phyloP scores from a whole-genome alignment of 1,139 yeast species.

The Candida frijolesensis region DNA sequence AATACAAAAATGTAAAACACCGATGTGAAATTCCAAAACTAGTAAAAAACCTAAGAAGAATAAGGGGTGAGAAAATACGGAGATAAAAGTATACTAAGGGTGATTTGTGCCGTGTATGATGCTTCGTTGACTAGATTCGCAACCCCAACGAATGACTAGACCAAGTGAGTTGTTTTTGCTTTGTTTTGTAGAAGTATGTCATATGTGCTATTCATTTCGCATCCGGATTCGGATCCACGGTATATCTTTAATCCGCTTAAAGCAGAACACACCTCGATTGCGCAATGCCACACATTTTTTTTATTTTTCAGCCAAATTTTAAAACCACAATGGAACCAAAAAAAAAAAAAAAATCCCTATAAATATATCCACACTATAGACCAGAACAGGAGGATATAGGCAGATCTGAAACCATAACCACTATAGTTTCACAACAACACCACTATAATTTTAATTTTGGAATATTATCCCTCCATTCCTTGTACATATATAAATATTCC shows the following conservation, averaged over 20 bases:
- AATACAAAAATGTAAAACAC: not conserved
- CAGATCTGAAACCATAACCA: not conserved
- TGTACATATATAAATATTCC: not conserved
- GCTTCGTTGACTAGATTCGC: no score
- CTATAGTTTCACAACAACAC: not conserved
- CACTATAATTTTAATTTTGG: not conserved
- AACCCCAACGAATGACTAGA: no score
- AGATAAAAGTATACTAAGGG: not conserved
- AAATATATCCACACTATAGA: not conserved
- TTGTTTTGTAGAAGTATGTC: no score
- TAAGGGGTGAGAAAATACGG: no score
- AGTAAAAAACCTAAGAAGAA: no score
- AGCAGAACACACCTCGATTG: not conserved
- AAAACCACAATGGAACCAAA: not conserved
- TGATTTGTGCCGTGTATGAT: not conserved
- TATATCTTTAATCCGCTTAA: not conserved
- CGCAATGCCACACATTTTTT: constrained; percentile 6
- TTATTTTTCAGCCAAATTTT: not conserved
- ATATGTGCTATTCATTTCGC: not conserved
- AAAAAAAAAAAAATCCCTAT: not conserved
- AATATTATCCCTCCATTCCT: not conserved
- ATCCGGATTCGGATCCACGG: not conserved
- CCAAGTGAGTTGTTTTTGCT: no score
- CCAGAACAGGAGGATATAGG: not conserved
- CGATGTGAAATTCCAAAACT: not conserved